These are phyloP conservation scores for Dendrobium officinale DNA, from an alignment of 106 monocot species.

Conservation along the genomic window DNA sequence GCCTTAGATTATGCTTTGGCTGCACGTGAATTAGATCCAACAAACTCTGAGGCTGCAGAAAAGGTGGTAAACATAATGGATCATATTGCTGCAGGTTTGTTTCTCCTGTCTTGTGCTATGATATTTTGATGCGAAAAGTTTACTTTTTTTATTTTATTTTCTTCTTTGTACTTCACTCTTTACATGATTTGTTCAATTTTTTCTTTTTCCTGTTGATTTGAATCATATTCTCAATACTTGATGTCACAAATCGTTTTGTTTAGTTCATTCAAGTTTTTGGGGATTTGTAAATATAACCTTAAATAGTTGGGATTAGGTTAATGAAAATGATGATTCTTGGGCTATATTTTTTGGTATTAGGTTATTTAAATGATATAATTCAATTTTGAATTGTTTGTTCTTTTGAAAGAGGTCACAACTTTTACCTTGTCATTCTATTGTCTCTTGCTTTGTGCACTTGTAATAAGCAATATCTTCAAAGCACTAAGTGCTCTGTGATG, in stretches of 20 bases:
- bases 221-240: background rate
- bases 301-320: background rate
- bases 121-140: background rate
- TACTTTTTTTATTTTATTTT: background rate
- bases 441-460: background rate
- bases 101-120: background rate
- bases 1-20: conserved; percentile 58
- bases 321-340: background rate
- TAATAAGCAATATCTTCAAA: no score
- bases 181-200: background rate
- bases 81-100: conserved; percentile 50
- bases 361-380: background rate
- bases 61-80: conserved; percentile 39
- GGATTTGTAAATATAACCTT: background rate
- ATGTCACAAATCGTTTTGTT: background rate
- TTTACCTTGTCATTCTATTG: background rate
- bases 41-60: conserved; percentile 30
- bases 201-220: background rate
- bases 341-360: background rate
- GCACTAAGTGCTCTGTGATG: no score
- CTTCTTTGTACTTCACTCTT: background rate
- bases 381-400: background rate
- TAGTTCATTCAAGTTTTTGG: background rate
- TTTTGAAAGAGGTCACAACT: background rate
- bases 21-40: conserved; percentile 36